Evolutionary conservation across 164 flowering plant species (phyloP), one percentile per base, ranked within the genome.

Genomic region (Dillenia suffruticosa): DNA sequence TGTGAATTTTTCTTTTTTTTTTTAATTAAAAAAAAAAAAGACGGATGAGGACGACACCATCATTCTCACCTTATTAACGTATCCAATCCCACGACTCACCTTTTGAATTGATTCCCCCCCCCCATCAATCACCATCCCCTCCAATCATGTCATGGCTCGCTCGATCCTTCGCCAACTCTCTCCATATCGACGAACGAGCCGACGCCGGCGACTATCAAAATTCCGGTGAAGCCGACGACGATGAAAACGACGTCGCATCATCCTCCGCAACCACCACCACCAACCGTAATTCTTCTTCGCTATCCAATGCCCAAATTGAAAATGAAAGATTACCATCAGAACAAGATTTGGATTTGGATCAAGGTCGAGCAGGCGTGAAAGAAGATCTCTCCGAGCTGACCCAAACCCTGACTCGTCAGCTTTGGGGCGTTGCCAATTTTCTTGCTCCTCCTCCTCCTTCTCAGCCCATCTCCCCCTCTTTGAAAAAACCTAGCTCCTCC

Each of bases 381-480:
- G 86, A 83, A 17, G 91, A 84, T 65, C 65, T 86, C 17, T 65
- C 87, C 12, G 90, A 88, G 54, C 62, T 93, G 55, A 82, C 67
- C 54, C 81, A 90, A 72, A 77, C 90, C 72, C 76, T 93, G 58
- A 80, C 88, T 43, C 94, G 96, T 52, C 97, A 89, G 67, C 64
- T 89, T 5, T 84, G 89, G 89, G 96, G 96, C 24, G 94, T 90
- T 12, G 97, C 97, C 13, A 77, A 86, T 2, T 90, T 93, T 62
- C 87, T 93, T 44, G 96, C 96, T 15, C 98, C 98, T 12, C 88
- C 86, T 4, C 76, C 79, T 15, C 69, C 84, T 1, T 14, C 76
- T 0, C 43, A 66, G 0, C 49, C 78, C 68, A 7, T 59, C 63
- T 22, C 55, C 63, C 8, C 57, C 46, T 24, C 46, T 54, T 3